These are phyloP conservation scores for Rhodotorula graminis DNA, from an alignment of 768 basidiomycete species.

Conservation along the genomic window DNA sequence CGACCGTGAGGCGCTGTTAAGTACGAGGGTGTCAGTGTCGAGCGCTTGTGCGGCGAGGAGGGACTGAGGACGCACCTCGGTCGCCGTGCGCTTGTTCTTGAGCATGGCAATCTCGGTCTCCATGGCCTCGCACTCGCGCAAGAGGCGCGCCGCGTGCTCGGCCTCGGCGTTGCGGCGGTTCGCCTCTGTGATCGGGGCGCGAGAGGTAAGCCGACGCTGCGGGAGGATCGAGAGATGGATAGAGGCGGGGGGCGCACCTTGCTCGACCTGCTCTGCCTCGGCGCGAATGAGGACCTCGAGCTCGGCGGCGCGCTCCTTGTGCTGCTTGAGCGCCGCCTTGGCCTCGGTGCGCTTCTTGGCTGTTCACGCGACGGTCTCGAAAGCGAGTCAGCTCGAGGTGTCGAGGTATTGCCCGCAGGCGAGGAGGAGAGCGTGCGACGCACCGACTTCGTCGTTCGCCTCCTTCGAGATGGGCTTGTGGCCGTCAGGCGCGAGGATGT, in stretches of 20 bases:
- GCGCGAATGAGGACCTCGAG: constrained; percentile 23
- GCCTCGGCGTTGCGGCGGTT: constrained; percentile 7
- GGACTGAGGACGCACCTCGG: constrained; percentile 9
- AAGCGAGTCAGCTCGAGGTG: no score
- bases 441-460: constrained; percentile 17
- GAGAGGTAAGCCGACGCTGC: background rate
- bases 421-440: background rate
- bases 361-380: no score
- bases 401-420: no score
- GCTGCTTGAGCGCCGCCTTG: constrained; percentile 20
- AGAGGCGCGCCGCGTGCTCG: constrained; percentile 1
- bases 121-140: constrained; percentile 35
- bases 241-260: constrained; percentile 1
- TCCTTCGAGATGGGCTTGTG: constrained; percentile 17
- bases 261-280: constrained; percentile 28
- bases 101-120: constrained; percentile 40
- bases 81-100: constrained; percentile 36
- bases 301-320: constrained; percentile 19
- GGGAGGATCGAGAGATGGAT: background rate
- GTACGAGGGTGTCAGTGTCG: background rate
- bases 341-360: background rate
- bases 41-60: background rate
- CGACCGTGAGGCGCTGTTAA: constrained; percentile 31
- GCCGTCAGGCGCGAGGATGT: constrained; percentile 1
- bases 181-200: background rate